Evolutionary conservation across 1,139 yeast genomes (phyloP).

Genomic region (Pichia sp.): DNA sequence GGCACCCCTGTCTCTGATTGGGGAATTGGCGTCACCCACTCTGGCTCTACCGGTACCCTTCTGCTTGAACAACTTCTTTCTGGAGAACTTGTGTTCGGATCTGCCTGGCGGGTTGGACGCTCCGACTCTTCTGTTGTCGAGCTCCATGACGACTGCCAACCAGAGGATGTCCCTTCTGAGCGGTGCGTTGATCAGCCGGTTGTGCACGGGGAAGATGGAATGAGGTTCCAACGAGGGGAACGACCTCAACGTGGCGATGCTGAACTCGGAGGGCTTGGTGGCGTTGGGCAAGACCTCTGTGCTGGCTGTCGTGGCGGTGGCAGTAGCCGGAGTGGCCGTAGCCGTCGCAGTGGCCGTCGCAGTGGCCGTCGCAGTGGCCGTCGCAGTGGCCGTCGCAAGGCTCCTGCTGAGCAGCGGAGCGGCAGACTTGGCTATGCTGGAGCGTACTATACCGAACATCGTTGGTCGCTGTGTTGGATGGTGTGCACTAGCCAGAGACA

Average conservation of each 20-base stretch:
- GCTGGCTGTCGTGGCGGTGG: background rate
- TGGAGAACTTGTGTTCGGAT: constrained; percentile 80
- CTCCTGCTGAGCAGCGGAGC: constrained; percentile 4
- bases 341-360: constrained; percentile 6
- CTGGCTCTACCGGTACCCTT: constrained; percentile 96
- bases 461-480: background rate
- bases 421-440: constrained; percentile 4
- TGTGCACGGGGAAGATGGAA: constrained; percentile 68
- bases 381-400: constrained; percentile 14
- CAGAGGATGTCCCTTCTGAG: constrained; percentile 86
- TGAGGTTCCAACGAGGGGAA: constrained; percentile 91
- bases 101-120: constrained; percentile 82
- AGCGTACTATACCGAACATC: constrained; percentile 9
- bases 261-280: constrained; percentile 60
- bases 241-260: constrained; percentile 72
- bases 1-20: constrained; percentile 85
- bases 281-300: constrained; percentile 23
- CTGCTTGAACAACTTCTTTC: constrained; percentile 79
- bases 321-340: background rate
- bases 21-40: constrained; percentile 93
- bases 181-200: constrained; percentile 63
- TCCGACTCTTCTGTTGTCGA: constrained; percentile 86
- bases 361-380: too few relatives aligned
- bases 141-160: constrained; percentile 91
- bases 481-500: background rate